Base-by-base conservation (phyloP, 441 rosid genomes). In the Corymbia calophylla region DNA sequence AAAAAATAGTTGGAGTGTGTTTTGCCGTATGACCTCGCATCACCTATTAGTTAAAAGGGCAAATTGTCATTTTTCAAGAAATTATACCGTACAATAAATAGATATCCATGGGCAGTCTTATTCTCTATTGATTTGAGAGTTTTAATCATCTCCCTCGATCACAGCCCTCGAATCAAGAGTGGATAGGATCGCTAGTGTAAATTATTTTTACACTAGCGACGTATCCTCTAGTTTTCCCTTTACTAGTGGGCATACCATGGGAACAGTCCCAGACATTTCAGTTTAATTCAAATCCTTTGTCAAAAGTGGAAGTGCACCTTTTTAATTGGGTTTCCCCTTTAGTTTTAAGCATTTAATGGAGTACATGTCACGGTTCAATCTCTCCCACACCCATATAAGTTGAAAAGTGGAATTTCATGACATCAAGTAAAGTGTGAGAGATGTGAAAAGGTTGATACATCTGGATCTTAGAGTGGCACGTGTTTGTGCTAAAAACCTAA, bases 61-160 rank as follows among this genome's bases (percentile, higher is more conserved):
- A 64, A 15, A 32, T 66, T 31, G 44, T 66, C 44, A 66, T 66
- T 66, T 66, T 66, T 66, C 19, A 17, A 15, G 23, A 16, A 66
- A 31, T 66, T 1, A 31, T 17, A 66, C 44, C 44, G 18, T 17
- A 17, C 18, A 0, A 12, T 9, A 9, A 31, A 17, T 0, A 31
- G 9, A 66, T 66, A 32, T 32, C 77, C 44, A 66, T 23, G 11
- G 17, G 23, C 0, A 66, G 32, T 17, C 23, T 66, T 66, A 32
- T 66, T 10, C 0, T 16, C 6, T 66, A 66, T 16, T 66, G 0
- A 64, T 64, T 14, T n/a, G 70, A n/a, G 1, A 0, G 12, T 66
- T 16, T 32, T 66, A 32, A 66, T 11, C 13, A 66, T 39, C 44
- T 5, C 23, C 44, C 0, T 4, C 1, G 31, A 23, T 66, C 44